Evolutionary conservation across 2,329 filamentous ascomycete genomes (phyloP).

Genomic region (Aspergillus sclerotialis): DNA sequence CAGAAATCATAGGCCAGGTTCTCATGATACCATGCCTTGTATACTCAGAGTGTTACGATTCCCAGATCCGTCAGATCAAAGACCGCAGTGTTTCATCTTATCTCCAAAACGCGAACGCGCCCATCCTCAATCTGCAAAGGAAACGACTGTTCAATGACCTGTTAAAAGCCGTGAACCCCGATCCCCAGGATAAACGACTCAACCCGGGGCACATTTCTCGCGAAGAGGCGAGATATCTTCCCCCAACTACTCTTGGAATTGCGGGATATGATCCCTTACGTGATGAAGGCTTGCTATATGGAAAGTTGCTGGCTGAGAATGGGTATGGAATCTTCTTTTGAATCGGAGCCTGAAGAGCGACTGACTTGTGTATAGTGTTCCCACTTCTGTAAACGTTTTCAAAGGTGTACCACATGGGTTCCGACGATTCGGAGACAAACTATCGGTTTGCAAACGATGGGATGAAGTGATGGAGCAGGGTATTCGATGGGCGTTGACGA

Average conservation of each 20-base stretch:
- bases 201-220: conserved; percentile 32
- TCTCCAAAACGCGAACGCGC: conserved; percentile 42
- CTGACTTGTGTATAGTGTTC: conserved; percentile 30
- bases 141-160: conserved; percentile 26
- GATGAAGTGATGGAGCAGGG: conserved; percentile 23
- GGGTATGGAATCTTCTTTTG: conserved; percentile 27
- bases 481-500: conserved; percentile 21
- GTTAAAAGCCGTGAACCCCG: conserved; percentile 17
- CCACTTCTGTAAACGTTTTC: conserved; percentile 44
- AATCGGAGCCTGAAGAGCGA: no score
- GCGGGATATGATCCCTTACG: conserved; percentile 43
- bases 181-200: conserved; percentile 26
- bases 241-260: conserved; percentile 40
- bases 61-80: conserved; percentile 29
- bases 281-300: conserved; percentile 46
- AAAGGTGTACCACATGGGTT: conserved; percentile 50
- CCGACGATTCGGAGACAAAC: conserved; percentile 20
- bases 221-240: conserved; percentile 33
- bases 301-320: conserved; percentile 36
- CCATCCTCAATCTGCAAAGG: conserved; percentile 39
- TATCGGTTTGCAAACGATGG: conserved; percentile 22
- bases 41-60: conserved; percentile 24
- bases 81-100: conserved; percentile 39
- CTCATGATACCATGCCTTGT: conserved; percentile 47
- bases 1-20: conserved; percentile 43